A percentile compares a stretch with the other conserved stretches of the same genome.
phyloP scores from a whole-genome alignment of 2,329 filamentous ascomycete genomes.

The Metarhizium guizhouense region DNA sequence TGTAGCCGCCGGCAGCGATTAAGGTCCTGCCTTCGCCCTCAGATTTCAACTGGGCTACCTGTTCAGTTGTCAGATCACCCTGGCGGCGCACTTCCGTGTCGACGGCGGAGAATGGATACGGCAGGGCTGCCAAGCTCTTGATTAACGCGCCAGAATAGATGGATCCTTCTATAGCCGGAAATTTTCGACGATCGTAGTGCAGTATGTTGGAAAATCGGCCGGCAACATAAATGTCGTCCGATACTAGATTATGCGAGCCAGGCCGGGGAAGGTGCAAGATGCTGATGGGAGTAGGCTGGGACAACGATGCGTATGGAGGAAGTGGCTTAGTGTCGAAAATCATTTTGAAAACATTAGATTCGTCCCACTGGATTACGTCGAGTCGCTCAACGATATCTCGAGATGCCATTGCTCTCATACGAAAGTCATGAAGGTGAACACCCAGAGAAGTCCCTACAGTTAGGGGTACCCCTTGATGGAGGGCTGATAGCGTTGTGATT shows the following conservation, averaged over 20 bases:
- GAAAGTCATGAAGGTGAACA: slow-evolving; percentile 74
- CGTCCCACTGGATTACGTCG: slow-evolving; percentile 14
- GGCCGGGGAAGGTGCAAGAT: slow-evolving; percentile 67
- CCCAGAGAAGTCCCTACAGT: slow-evolving; percentile 78
- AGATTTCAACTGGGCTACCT: slow-evolving; percentile 44
- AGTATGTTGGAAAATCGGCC: slow-evolving; percentile 84
- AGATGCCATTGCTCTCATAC: slow-evolving; percentile 30
- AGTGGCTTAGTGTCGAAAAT: slow-evolving; percentile 45
- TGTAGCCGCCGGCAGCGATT: slow-evolving; percentile 82
- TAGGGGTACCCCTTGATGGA: slow-evolving; percentile 57
- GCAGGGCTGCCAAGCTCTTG: slow-evolving; percentile 61
- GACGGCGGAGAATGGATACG: slow-evolving; percentile 57
- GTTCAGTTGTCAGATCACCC: slow-evolving; percentile 45
- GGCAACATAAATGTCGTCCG: slow-evolving; percentile 77
- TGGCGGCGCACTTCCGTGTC: slow-evolving; percentile 48
- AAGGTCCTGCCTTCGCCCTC: slow-evolving; percentile 52
- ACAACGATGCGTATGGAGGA: slow-evolving; percentile 59
- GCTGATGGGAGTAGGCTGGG: slow-evolving; percentile 72
- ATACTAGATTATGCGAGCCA: slow-evolving; percentile 43
- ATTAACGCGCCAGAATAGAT: slow-evolving; percentile 78
- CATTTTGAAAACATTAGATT: slow-evolving; percentile 22
- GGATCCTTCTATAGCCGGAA: slow-evolving; percentile 67
- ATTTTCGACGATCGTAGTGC: slow-evolving; percentile 80
- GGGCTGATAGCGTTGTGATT: slow-evolving; percentile 72
- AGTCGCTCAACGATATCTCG: slow-evolving; percentile 28